Evolutionary conservation across 2,329 filamentous ascomycete species (phyloP).

Genomic region (Aplosporella prunicola): DNA sequence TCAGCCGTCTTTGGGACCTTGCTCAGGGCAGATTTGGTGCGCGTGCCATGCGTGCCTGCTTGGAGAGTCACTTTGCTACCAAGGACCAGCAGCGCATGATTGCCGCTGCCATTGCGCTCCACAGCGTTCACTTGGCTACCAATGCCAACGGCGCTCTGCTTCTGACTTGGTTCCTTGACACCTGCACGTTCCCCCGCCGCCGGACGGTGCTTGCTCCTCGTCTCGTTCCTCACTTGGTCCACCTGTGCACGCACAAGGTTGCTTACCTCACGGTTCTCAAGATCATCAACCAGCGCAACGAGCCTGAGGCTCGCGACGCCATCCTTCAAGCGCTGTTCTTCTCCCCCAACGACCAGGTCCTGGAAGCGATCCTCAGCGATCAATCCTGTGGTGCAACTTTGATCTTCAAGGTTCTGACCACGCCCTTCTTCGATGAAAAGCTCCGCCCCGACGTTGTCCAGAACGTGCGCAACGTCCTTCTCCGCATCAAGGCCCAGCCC

Average conservation of each 20-base stretch:
- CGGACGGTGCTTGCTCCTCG: conserved; percentile 86
- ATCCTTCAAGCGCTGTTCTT: conserved; percentile 91
- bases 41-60: conserved; percentile 88
- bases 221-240: conserved; percentile 84
- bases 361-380: conserved; percentile 86
- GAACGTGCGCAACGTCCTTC: conserved; percentile 79
- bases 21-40: conserved; percentile 89
- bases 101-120: conserved; percentile 86
- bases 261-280: conserved; percentile 95
- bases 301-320: conserved; percentile 81
- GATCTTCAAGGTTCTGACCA: conserved; percentile 97
- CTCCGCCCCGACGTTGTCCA: conserved; percentile 83
- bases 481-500: conserved; percentile 85
- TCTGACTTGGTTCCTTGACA: conserved; percentile 96
- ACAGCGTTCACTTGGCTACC: conserved; percentile 91
- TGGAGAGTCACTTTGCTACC: conserved; percentile 90
- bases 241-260: conserved; percentile 97
- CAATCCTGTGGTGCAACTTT: conserved; percentile 87
- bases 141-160: conserved; percentile 92
- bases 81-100: conserved; percentile 95
- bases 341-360: conserved; percentile 70
- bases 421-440: conserved; percentile 89
- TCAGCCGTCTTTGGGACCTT: conserved; percentile 87
- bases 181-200: conserved; percentile 87
- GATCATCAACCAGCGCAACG: conserved; percentile 95